A percentile compares a stretch with the other conserved stretches of the same genome.
Evolutionary conservation across 2,329 filamentous ascomycete genomes (phyloP).

Genomic region (Zalaria sp.): DNA sequence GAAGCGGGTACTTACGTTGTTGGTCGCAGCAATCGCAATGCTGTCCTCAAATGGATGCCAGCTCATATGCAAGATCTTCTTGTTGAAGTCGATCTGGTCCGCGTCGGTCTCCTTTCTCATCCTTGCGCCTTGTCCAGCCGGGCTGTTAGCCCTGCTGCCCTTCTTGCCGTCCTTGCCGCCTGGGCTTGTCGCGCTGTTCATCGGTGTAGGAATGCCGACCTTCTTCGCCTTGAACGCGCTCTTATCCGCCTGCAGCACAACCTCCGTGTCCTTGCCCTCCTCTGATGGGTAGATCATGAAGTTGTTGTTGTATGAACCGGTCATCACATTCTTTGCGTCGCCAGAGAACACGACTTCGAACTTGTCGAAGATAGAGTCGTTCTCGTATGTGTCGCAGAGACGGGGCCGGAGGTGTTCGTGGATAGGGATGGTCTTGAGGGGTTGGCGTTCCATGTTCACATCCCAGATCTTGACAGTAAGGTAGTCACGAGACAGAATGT

Average conservation of each 20-base stretch:
- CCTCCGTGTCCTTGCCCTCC: constrained; percentile 89
- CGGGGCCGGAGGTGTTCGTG: constrained; percentile 91
- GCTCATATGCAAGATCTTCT: constrained; percentile 99
- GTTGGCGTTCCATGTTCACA: constrained; percentile 96
- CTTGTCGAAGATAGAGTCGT: constrained; percentile 99
- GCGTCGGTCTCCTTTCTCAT: constrained; percentile 99
- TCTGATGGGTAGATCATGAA: constrained; percentile 99
- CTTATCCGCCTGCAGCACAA: constrained; percentile 95
- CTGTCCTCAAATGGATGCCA: constrained; percentile 99
- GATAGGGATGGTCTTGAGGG: constrained; percentile 96
- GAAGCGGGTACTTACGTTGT: constrained; percentile 66
- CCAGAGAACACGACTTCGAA: constrained; percentile 99
- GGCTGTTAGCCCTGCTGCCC: constrained; percentile 77
- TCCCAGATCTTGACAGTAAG: constrained; percentile 99
- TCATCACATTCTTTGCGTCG: constrained; percentile 98
- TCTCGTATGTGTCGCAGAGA: constrained; percentile 96
- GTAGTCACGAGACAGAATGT: constrained; percentile 95
- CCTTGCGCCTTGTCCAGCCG: constrained; percentile 73
- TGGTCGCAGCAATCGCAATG: constrained; percentile 97
- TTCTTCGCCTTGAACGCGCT: constrained; percentile 99
- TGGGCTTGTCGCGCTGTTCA: constrained; percentile 68
- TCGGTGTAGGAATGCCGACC: constrained; percentile 92
- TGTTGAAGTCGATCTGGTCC: constrained; percentile 99
- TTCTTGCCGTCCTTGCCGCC: constrained; percentile 50
- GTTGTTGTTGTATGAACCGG: constrained; percentile 99